Base-by-base conservation (phyloP, 176 grass and related monocot species). In the Oryza glaberrima region DNA sequence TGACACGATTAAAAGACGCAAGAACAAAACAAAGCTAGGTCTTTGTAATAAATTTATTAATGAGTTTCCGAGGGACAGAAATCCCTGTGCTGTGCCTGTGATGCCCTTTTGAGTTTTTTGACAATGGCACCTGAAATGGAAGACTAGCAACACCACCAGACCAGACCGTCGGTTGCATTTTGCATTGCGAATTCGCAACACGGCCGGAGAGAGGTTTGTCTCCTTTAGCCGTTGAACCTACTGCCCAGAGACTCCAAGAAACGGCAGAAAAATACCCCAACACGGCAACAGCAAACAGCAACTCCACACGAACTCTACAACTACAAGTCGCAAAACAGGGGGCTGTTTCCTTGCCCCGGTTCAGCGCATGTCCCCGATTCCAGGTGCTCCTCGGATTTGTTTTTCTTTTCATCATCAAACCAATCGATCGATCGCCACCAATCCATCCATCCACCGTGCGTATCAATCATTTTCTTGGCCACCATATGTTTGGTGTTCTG, bases 321-420 rank as follows among this genome's bases (percentile, higher is more conserved):
- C 43, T 10, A 43, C 41, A 41, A 22, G 52, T 49, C 47, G 56
- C 47, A 7, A 78, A 79, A 71, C 82, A 52, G 71, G 72, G 82
- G 88, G 82, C 70, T 60, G 56, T 11, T 11, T 19, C 9, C 40
- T 7, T 41, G 40, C 9, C 40, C 11, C 73, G 49, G 12, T 12
- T 32, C 28, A 22, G 14, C 30, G 32, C 36, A 28, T 67, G 81
- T 38, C 82, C 77, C 82, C 75, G 6, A 76, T 89, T 58, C 87
- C 87, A 89, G 87, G 77, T 69, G 87, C 69, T 54, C 32, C 6
- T 9, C 1, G 2, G 0, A 17, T 15, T 72, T 63, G 7, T 22
- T 63, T 20, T 23, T 2, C 30, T 32, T 32, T 32, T 32, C 30
- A n/a, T 9, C 20, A 69, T 44, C 43, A 44, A 43, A 58, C 75